These are phyloP conservation scores for Colletotrichum graminicola DNA, from an alignment of 2,329 filamentous ascomycete genomes.

Conservation along the genomic window DNA sequence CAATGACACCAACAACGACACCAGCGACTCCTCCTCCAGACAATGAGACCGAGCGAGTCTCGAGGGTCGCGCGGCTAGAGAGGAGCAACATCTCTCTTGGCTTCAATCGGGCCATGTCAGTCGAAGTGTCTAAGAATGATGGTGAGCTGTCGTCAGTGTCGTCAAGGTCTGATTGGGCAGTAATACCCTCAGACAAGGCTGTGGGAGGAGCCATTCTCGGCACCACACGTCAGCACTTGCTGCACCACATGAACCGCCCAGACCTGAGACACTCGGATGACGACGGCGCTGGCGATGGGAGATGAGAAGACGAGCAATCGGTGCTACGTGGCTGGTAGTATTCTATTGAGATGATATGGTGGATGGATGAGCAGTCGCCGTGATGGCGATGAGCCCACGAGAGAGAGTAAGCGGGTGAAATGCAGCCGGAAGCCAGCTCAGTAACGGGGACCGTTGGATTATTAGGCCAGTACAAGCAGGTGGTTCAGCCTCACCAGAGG, in stretches of 20 bases:
- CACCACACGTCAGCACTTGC: conserved; percentile 42
- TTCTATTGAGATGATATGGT: conserved; percentile 7
- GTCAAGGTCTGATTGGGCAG: conserved; percentile 42
- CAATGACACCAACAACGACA: conserved; percentile 52
- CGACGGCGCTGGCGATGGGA: conserved; percentile 10
- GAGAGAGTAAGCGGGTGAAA: conserved; percentile 40
- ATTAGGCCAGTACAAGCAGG: conserved; percentile 33
- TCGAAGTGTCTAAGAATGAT: conserved; percentile 28
- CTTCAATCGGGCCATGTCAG: conserved; percentile 20
- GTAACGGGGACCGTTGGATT: conserved; percentile 41
- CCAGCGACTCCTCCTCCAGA: conserved; percentile 53
- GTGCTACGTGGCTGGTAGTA: neutral
- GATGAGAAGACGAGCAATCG: conserved; percentile 24
- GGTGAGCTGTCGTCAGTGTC: conserved; percentile 37
- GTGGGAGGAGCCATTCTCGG: conserved; percentile 43
- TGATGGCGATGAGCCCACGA: conserved; percentile 42
- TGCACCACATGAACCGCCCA: conserved; percentile 38
- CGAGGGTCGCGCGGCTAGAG: conserved; percentile 45
- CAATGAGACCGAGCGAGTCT: conserved; percentile 47
- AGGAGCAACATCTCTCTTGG: conserved; percentile 16
- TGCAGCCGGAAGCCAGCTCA: conserved; percentile 31
- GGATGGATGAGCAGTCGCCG: conserved; percentile 39
- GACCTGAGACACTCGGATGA: conserved; percentile 38
- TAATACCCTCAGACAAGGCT: conserved; percentile 42
- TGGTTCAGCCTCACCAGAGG: conserved; percentile 40